These are phyloP conservation scores for Pulchroboletus neoregius DNA, from an alignment of 1,284 basidiomycete species.

Conservation along the genomic window DNA sequence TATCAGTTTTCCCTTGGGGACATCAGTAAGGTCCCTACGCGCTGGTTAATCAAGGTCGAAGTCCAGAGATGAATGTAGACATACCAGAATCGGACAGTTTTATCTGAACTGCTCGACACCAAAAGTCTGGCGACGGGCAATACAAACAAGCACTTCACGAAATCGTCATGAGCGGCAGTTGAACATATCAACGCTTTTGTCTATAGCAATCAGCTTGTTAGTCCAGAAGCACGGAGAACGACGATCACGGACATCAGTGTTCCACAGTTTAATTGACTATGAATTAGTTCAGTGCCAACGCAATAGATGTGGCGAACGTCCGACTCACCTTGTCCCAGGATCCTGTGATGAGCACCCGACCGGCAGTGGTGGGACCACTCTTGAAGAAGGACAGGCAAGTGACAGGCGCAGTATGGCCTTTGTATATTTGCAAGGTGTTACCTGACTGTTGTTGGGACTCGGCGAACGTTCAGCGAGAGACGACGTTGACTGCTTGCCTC, in stretches of 20 bases:
- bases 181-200: conserved; percentile 65
- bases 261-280: conserved; percentile 81
- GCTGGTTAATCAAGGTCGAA: background rate
- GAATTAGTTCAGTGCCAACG: conserved; percentile 1
- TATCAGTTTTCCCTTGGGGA: conserved; percentile 41
- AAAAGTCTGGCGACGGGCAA: conserved; percentile 64
- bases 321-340: conserved; percentile 83
- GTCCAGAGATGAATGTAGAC: background rate
- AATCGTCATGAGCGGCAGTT: conserved; percentile 79
- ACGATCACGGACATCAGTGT: conserved; percentile 54
- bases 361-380: conserved; percentile 32
- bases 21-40: conserved; percentile 57
- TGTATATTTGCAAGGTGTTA: conserved; percentile 69
- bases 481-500: conserved; percentile 46
- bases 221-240: background rate
- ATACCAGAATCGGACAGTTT: conserved; percentile 84
- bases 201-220: conserved; percentile 39
- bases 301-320: background rate
- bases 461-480: conserved; percentile 9
- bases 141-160: conserved; percentile 77
- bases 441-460: conserved; percentile 56
- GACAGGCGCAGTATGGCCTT: conserved; percentile 83
- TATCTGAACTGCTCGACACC: conserved; percentile 89
- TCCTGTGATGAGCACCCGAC: conserved; percentile 68
- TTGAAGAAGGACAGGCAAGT: conserved; percentile 72